phyloP scores from a whole-genome alignment of 345 rosid species.

The Combretum micranthum region DNA sequence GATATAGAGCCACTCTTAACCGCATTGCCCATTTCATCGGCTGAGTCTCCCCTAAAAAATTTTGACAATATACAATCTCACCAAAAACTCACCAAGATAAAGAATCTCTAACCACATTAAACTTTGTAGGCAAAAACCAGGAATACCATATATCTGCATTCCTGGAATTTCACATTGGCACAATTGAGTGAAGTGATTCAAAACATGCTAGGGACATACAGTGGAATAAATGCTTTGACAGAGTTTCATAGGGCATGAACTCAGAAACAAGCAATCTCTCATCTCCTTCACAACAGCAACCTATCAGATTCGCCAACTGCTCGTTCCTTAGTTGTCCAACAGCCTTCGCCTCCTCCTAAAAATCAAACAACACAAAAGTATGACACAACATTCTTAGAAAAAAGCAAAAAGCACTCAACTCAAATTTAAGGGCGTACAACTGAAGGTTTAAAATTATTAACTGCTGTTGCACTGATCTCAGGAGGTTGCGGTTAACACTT shows the following conservation, averaged over 20 bases:
- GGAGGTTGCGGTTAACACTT: no score
- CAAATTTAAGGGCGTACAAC: no score
- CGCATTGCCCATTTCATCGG: slow-evolving; percentile 54
- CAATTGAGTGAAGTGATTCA: not conserved
- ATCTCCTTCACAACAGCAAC: slow-evolving; percentile 83
- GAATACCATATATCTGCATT: no score
- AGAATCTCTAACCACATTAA: no score
- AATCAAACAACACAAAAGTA: not conserved
- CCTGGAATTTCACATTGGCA: no score
- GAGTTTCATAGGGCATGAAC: slow-evolving; percentile 94
- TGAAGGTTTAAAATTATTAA: no score
- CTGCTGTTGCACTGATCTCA: no score
- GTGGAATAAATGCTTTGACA: slow-evolving; percentile 90
- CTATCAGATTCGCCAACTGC: slow-evolving; percentile 71
- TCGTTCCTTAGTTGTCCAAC: slow-evolving; percentile 84
- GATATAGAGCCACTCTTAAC: slow-evolving; percentile 34
- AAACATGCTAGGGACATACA: slow-evolving; percentile 32
- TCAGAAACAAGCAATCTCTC: slow-evolving; percentile 94
- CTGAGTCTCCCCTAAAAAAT: slow-evolving; percentile 34
- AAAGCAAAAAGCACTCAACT: no score
- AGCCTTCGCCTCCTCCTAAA: slow-evolving; percentile 81
- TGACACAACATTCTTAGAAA: no score
- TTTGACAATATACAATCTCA: not conserved
- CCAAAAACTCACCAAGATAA: not conserved
- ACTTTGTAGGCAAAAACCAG: no score